Base-by-base conservation (phyloP, 306 rosid genomes). In the Inga leiocalycina region DNA sequence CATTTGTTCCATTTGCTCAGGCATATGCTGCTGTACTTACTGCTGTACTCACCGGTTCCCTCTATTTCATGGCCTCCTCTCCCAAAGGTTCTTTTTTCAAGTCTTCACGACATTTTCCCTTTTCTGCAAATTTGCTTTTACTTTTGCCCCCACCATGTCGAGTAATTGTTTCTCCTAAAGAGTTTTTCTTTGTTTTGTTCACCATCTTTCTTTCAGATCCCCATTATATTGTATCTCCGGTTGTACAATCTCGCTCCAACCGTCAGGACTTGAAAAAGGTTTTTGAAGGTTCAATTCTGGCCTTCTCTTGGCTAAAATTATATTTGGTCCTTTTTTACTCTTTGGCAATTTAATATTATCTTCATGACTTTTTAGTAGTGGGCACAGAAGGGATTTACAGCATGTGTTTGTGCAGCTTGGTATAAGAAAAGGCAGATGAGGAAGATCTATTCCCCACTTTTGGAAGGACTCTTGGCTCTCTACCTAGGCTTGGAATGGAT, bases 401-500 rank as follows among this genome's bases (percentile, higher is more conserved):
- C 37, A 2, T 84, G 37, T 68, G 15, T 75, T 84, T 82, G 66
- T 17, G 89, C 94, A 96, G 98, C 97, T 19, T 96, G 99, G 99
- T 92, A 96, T 61, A 89, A 93, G 87, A 93, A 90, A 82, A 85
- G 98, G 82, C 94, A 96, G 86, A 92, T 96, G 97, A 93, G 62
- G 89, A 96, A 93, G 81, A 96, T 96, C 32, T 96, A 96, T 80
- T 96, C 99, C 32, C 99, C 99, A 8, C 94, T 96, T 68, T 92
- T 96, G 41, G 99, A 96, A 90, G 99, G 98, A 76, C 89, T 93
- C 35, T 83, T 96, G 24, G 99, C 98, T 35, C 99, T 96, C 80
- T 96, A 96, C 88, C 93, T 96, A 4, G 99, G 99, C 70, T 92
- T 93, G 61, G 99, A 96, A 85, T 96, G 98, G 99, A 91, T 92